Base-by-base conservation (phyloP, 495 filamentous ascomycete genomes). In the Lophium mytilinum region DNA sequence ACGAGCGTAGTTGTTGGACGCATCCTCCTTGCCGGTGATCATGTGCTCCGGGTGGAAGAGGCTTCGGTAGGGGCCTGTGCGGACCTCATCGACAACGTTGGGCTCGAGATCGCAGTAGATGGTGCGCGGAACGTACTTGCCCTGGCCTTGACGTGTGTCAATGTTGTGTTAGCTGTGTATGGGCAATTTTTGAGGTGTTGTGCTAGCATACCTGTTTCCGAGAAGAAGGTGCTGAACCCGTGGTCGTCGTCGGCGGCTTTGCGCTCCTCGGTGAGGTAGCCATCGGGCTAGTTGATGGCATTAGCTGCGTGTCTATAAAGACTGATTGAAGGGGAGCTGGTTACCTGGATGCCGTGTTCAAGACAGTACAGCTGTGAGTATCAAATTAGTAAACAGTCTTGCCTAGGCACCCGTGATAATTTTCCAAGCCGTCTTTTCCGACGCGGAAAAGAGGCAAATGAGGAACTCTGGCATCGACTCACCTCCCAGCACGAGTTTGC, bases 401-500 rank as follows among this genome's bases (percentile, higher is more conserved):
- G 30, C 50, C 11, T 11, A 52, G 50, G 37, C 50, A 37, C 1
- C 21, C n/a, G 33, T 18, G 33, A 7, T 18, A 33, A 24, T 24
- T 48, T n/a, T 12, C 45, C 45, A 30, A 30, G 24, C 24, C 24
- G 24, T 24, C 17, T 30, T 24, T 24, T 11, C 43, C 21, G 45
- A n/a, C 45, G 19, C 15, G 15, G 19, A 10, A 48, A 48, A 48
- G 17, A 41, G 19, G 12, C 15, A 19, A 52, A 52, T 3, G 7
- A 12, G 37, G 33, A 35, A 7, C 17, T 52, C 50, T 52, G 21
- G 34, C 15, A 37, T 14, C 52, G 39, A 75, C 87, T 76, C 80
- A 98, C 93, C 91, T 98, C 93, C 93, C 93, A 98, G 84, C 94
- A 98, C 64, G 94, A 93, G 79, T 98, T 98, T 75, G 91, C 93